Conservation (phyloP, 345 rosid species). For the Mercurialis annua region DNA sequence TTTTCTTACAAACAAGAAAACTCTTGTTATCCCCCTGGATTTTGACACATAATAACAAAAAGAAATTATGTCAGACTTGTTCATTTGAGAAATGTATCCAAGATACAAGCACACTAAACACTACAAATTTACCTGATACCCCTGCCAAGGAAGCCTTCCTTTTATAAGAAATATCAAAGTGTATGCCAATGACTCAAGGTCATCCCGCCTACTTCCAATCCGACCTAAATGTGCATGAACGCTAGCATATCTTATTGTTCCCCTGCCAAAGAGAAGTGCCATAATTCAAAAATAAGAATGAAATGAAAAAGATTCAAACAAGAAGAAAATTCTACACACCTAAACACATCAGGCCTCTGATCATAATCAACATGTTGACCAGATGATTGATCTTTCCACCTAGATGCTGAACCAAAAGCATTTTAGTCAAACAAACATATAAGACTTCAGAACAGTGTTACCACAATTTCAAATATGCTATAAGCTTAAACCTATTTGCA, state of each 20-base stretch:
- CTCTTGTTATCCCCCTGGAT: constrained; percentile 32
- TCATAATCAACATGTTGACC: constrained; percentile 35
- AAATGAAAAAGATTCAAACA: background rate
- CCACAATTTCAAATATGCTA: background rate
- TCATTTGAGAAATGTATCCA: background rate
- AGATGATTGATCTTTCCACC: constrained; percentile 31
- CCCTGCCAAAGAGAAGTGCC: constrained; percentile 14
- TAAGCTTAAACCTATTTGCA: background rate
- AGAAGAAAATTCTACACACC: constrained; percentile 15
- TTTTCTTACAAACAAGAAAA: constrained; percentile 35
- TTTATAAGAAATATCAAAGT: constrained; percentile 32
- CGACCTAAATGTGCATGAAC: constrained; percentile 36
- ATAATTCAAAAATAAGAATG: constrained; percentile 2
- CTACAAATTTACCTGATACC: constrained; percentile 26
- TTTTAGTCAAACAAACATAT: background rate
- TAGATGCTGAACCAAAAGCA: constrained; percentile 24
- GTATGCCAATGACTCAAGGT: constrained; percentile 34
- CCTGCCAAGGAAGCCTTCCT: constrained; percentile 37
- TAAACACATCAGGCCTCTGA: constrained; percentile 35
- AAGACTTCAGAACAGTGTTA: background rate
- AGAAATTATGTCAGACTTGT: background rate
- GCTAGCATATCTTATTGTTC: constrained; percentile 34
- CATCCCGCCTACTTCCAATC: constrained; percentile 36
- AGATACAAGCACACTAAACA: background rate
- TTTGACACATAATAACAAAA: constrained; percentile 5